Evolutionary conservation across 75 land plant species (phyloP).

Genomic region (Cunninghamia lanceolata): DNA sequence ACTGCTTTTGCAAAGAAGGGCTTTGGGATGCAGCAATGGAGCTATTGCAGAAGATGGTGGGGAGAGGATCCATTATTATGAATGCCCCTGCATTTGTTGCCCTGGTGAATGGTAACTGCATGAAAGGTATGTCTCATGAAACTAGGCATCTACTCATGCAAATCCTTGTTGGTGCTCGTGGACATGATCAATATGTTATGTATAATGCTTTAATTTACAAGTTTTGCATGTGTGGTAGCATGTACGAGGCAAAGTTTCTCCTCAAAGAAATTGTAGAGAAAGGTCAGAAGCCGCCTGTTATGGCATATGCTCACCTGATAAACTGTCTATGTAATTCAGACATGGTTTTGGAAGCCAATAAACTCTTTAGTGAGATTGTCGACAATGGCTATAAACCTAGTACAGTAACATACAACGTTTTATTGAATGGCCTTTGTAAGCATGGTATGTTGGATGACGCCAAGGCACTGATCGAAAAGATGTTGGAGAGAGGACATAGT

Average conservation of each 20-base stretch:
- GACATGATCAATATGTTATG: slow-evolving; percentile 1
- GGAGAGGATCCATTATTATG: slow-evolving; percentile 11
- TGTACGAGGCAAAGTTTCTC: slow-evolving; percentile 13
- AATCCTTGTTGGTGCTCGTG: neutral
- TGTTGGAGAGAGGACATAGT: slow-evolving; percentile 28
- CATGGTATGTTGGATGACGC: slow-evolving; percentile 41
- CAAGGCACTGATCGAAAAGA: slow-evolving; percentile 26
- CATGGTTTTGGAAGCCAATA: slow-evolving; percentile 12
- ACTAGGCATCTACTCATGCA: neutral
- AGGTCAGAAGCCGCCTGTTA: neutral
- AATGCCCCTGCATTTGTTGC: slow-evolving; percentile 15
- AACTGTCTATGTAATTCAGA: slow-evolving; percentile 13
- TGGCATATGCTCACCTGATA: slow-evolving; percentile 27
- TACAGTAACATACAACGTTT: slow-evolving; percentile 25
- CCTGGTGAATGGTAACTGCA: slow-evolving; percentile 21
- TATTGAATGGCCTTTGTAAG: slow-evolving; percentile 37
- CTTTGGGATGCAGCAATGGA: slow-evolving; percentile 10
- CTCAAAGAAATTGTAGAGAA: slow-evolving; percentile 11
- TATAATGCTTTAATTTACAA: neutral
- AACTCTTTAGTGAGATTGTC: slow-evolving; percentile 16
- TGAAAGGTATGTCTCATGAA: neutral
- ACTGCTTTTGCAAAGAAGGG: slow-evolving; percentile 13
- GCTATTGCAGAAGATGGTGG: slow-evolving; percentile 12
- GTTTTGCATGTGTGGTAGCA: slow-evolving; percentile 1
- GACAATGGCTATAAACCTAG: slow-evolving; percentile 7